Percentiles rank a stretch among this genome's conserved stretches.
These are phyloP conservation scores for Collybia mongolica DNA, from an alignment of 768 basidiomycete species.

Conservation along the genomic window DNA sequence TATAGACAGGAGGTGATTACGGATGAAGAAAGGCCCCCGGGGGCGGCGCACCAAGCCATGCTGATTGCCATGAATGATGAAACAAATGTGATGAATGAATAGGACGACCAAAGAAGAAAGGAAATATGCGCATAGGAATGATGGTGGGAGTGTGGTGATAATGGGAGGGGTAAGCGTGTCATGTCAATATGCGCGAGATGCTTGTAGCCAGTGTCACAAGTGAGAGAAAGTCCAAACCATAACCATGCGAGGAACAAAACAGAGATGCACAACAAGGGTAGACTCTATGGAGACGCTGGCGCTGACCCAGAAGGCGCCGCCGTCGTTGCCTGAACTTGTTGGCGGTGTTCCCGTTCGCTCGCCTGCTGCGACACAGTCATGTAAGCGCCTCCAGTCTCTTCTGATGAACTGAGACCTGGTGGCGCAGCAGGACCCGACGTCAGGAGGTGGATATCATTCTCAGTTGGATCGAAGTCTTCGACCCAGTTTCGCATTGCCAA, in stretches of 20 bases:
- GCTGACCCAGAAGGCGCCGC: slow-evolving; percentile 14
- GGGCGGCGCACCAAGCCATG: slow-evolving; percentile 24
- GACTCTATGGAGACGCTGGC: slow-evolving; percentile 26
- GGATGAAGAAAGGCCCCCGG: slow-evolving; percentile 20
- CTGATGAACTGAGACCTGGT: slow-evolving; percentile 61
- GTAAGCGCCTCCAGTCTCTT: slow-evolving; percentile 83
- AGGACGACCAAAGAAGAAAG: slow-evolving; percentile 8
- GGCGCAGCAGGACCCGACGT: slow-evolving; percentile 59
- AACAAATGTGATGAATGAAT: slow-evolving; percentile 6
- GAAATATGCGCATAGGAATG: slow-evolving; percentile 19
- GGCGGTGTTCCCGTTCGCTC: slow-evolving; percentile 62
- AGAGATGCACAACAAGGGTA: slow-evolving; percentile 10
- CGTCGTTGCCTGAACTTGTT: slow-evolving; percentile 28
- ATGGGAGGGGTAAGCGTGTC: slow-evolving; percentile 6
- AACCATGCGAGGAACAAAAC: slow-evolving; percentile 20
- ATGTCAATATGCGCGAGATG: slow-evolving; percentile 21
- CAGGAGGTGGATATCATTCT: slow-evolving; percentile 57
- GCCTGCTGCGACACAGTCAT: slow-evolving; percentile 83
- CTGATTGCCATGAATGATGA: slow-evolving; percentile 16
- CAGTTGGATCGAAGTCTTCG: slow-evolving; percentile 71
- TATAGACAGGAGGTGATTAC: slow-evolving; percentile 22
- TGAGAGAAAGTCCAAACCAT: slow-evolving; percentile 15
- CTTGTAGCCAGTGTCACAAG: slow-evolving; percentile 22
- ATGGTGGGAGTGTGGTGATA: slow-evolving; percentile 10
- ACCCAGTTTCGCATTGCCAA: slow-evolving; percentile 76